Base-by-base conservation (phyloP, 2,329 filamentous ascomycete species). In the Aureobasidium subglaciale region DNA sequence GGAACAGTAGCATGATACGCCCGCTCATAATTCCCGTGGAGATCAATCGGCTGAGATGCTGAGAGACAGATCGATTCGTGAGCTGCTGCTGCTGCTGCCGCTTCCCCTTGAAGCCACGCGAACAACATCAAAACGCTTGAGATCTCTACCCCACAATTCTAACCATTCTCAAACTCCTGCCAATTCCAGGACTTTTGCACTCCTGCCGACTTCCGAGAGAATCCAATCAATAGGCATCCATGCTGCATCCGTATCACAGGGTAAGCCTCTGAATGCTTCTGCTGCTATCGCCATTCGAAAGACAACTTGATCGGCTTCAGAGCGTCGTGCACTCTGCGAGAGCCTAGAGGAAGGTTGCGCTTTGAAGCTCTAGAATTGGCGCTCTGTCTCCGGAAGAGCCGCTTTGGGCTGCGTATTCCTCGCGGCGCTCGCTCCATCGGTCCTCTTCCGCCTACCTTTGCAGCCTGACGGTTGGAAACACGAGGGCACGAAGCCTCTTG, bases 1-100 rank as follows among this genome's bases (percentile, higher is more conserved):
- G 64, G 22, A 66, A 10, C 32, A 50, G 25, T 24, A 54, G 34
- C 35, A 53, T 4, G 7, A 59, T 38, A 5, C 52, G 46, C 13
- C 49, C 20, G 11, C 15, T 25, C 40, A 49, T 48, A 5, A 27
- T 34, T 16, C 16, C 24, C 24, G 20, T 40, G 35, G 8, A 10
- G 7, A 27, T 16, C 4, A 27, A n/a, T 16, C 32, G 10, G 18
- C 13, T 35, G 15, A 29, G 4, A n/a, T 2, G 24, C 18, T 9
- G 22, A n/a, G n/a, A 45, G 41, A 3, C n/a, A 15, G 16, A 9
- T 45, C 42, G 27, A 32, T 25, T 43, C 25, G 42, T 16, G 24
- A 5, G 45, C 34, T 41, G 27, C 16, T 46, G 25, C 25, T 32
- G 45, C 30, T 37, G 45, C 45, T 35, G 46, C 34, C 41, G 27